Conservation (phyloP, 495 filamentous ascomycete species). For the Haplographium delicatum region DNA sequence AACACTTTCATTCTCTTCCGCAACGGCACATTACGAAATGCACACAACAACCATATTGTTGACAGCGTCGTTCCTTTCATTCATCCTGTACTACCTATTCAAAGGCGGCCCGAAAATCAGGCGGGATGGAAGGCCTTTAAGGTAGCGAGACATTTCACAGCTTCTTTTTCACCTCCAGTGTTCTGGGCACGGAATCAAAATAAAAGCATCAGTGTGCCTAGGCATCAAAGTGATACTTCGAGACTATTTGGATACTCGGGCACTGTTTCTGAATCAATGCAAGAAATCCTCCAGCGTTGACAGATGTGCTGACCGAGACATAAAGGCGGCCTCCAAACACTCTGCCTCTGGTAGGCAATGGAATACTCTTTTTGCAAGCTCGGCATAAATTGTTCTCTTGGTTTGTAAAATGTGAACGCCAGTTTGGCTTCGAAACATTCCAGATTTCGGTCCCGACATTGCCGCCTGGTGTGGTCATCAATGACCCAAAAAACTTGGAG, state of each 20-base stretch:
- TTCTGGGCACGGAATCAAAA: too few species aligned
- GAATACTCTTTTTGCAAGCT: slow-evolving; percentile 50
- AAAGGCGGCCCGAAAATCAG: slow-evolving; percentile 27
- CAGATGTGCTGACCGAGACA: slow-evolving; percentile 1
- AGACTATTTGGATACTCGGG: too few species aligned
- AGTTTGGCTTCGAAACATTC: slow-evolving; percentile 50
- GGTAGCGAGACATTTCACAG: slow-evolving; percentile 19
- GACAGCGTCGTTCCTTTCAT: not conserved
- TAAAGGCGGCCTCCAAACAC: slow-evolving; percentile 46
- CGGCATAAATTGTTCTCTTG: slow-evolving; percentile 52
- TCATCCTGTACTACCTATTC: slow-evolving; percentile 25
- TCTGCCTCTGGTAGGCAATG: slow-evolving; percentile 52
- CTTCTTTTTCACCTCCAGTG: too few species aligned
- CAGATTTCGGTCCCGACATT: slow-evolving; percentile 52
- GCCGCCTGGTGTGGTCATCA: slow-evolving; percentile 53
- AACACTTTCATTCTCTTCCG: not conserved
- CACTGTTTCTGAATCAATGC: too few species aligned
- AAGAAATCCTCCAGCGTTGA: not conserved
- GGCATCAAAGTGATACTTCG: too few species aligned
- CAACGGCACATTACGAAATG: slow-evolving; percentile 6
- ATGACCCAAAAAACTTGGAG: slow-evolving; percentile 52
- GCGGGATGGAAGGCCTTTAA: slow-evolving; percentile 31
- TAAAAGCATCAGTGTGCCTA: too few species aligned
- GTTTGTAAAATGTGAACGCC: slow-evolving; percentile 51
- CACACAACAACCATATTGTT: slow-evolving; percentile 10